A percentile compares a stretch with the other conserved stretches of the same genome.
Evolutionary conservation across 495 filamentous ascomycete species (phyloP).

Genomic region (Penicillium manginii): DNA sequence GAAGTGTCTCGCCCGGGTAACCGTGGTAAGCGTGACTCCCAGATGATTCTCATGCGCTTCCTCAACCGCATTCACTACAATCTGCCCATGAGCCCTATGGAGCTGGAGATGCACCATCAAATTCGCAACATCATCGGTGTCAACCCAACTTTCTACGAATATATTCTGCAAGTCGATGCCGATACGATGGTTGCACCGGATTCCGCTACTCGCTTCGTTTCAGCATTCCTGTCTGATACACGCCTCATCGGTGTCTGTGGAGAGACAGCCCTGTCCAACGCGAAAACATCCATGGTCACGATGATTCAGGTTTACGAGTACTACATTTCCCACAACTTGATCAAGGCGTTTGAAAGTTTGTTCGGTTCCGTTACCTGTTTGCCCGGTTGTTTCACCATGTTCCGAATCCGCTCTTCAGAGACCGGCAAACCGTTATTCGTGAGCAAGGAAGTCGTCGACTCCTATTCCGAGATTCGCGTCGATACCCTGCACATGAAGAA

Average conservation of each 20-base stretch:
- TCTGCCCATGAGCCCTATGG: slow-evolving; percentile 90
- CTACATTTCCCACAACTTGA: slow-evolving; percentile 97
- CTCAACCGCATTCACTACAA: slow-evolving; percentile 98
- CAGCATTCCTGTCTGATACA: slow-evolving; percentile 88
- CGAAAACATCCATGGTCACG: slow-evolving; percentile 88
- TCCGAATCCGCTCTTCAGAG: slow-evolving; percentile 91
- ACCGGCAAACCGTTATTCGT: slow-evolving; percentile 95
- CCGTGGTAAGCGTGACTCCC: slow-evolving; percentile 98
- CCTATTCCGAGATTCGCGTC: slow-evolving; percentile 88
- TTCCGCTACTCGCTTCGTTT: slow-evolving; percentile 89
- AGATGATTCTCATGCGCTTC: slow-evolving; percentile 98
- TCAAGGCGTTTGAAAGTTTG: slow-evolving; percentile 97
- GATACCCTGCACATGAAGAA: slow-evolving; percentile 99
- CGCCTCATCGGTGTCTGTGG: slow-evolving; percentile 91
- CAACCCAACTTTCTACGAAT: slow-evolving; percentile 98
- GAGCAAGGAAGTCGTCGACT: slow-evolving; percentile 82
- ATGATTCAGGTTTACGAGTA: slow-evolving; percentile 99
- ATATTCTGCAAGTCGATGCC: slow-evolving; percentile 94
- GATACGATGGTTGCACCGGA: slow-evolving; percentile 93
- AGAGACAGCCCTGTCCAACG: slow-evolving; percentile 91
- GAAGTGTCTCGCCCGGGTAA: slow-evolving; percentile 97
- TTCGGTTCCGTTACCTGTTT: slow-evolving; percentile 98
- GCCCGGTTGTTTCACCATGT: slow-evolving; percentile 98
- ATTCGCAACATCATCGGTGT: slow-evolving; percentile 99
- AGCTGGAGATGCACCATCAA: slow-evolving; percentile 98